Base-by-base conservation (phyloP, 2,329 filamentous ascomycete genomes). In the Akanthomyces uredinophilus region DNA sequence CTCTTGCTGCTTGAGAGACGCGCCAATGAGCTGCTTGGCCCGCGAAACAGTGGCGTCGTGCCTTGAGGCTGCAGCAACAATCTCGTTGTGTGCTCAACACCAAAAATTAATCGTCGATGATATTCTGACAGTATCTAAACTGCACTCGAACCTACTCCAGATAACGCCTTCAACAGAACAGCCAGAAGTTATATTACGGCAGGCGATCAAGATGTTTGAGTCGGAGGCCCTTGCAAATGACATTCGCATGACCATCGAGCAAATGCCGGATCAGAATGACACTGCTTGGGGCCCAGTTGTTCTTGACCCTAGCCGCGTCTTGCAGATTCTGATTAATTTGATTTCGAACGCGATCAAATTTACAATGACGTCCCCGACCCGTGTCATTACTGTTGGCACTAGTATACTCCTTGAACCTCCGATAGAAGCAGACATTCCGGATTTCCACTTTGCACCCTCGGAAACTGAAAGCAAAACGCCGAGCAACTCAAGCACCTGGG, bases 331-430 rank as follows among this genome's bases (percentile, higher is more conserved):
- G 4, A 92, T 94, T 71, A 94, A 94, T 68, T 80, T 94, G 1
- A 83, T 90, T 10, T 91, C 89, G 8, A 94, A 94, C 68, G 89
- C 90, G 0, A 87, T 94, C 72, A 94, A 94, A 68, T 94, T 93
- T 70, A 94, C 91, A 18, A 27, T 22, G n/a, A 20, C 29, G 8
- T 20, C 24, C 16, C 18, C 27, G 5, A 20, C 22, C 29, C 29
- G 35, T 35, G 7, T 35, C n/a, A 53, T 53, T 35, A 32, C 27
- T 18, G 20, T 37, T 4, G 41, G 18, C 41, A 44, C 41, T 5
- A 20, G 16, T 8, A 44, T 44, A 11, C 41, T n/a, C 11, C 10
- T 5, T 20, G 6, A n/a, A 10, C 41, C 18, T 6, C 41, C 41
- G 2, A 44, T 5, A 3, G 41, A 44, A 44, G 18, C 41, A 16